Percentiles rank a stretch among this genome's conserved stretches.
phyloP scores from a whole-genome alignment of 106 monocot genomes.

The Triglochin maritima region DNA sequence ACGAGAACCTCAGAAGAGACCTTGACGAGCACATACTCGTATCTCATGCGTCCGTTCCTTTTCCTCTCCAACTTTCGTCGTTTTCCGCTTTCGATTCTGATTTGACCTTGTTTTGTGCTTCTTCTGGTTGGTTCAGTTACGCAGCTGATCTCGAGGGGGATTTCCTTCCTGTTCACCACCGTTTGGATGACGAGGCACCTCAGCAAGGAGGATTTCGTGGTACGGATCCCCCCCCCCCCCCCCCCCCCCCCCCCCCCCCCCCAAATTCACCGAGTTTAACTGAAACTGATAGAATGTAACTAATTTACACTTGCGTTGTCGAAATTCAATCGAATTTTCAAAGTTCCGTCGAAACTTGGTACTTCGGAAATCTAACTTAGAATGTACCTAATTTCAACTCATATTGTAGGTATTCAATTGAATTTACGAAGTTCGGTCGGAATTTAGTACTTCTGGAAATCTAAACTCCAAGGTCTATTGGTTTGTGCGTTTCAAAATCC shows the following conservation, averaged over 20 bases:
- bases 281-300: background rate
- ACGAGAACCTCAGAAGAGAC: background rate
- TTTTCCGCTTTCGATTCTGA: background rate
- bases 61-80: background rate
- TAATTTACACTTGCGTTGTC: background rate
- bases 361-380: too few species aligned
- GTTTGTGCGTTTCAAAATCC: too few species aligned
- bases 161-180: conserved; percentile 71
- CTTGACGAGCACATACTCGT: conserved; percentile 41
- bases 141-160: conserved; percentile 72
- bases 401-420: too few species aligned
- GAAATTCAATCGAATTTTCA: background rate
- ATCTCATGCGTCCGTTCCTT: conserved; percentile 32
- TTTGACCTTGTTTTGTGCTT: background rate
- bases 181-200: conserved; percentile 71
- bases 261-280: background rate
- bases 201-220: conserved; percentile 56
- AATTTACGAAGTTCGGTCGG: too few species aligned
- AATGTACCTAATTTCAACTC: too few species aligned
- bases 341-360: too few species aligned
- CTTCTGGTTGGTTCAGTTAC: conserved; percentile 32
- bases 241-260: too few species aligned
- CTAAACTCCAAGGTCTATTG: too few species aligned
- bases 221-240: too few species aligned
- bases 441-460: too few species aligned